Evolutionary conservation across 2,329 filamentous ascomycete genomes (phyloP), one percentile per base, ranked within the genome.

Genomic region (Verticillium isaacii): DNA sequence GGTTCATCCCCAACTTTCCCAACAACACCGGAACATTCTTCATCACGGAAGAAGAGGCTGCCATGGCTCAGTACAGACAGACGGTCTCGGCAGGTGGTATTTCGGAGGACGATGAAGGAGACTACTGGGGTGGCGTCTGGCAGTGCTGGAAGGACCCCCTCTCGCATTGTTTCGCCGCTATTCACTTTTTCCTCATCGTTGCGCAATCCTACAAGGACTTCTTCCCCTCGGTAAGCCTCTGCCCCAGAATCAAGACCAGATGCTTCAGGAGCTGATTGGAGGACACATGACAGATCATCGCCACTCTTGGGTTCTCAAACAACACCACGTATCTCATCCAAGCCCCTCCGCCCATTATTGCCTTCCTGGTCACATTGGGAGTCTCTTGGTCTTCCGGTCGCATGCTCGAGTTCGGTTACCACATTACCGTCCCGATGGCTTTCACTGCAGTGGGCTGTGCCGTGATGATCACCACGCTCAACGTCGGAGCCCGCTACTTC

Each of bases 161-260:
- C 34, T 73, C 75, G 0, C 76, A 74, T 67, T 64, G 73, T 17
- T 78, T 78, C 59, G 72, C 71, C 0, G 61, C 66, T 1, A 75
- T 78, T 52, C 77, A 78, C 57, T 78, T 78, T 8, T 72, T 71
- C 17, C 76, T 81, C 32, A 78, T 82, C n/a, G 72, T 80, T 1
- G 77, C 73, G 0, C 69, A 68, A 62, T 74, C 76, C 0, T 77
- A 76, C 67, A 78, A 78, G 60, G 76, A 76, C 59, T 80, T 79
- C 68, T 76, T 77, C 60, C 78, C 78, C 5, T 78, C 77, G 54
- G 69, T 72, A 9, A 59, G 68, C 56, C 3, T 1, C n/a, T 14
- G 1, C 0, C n/a, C 9, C 34, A n/a, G 23, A 23, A 15, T 39
- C 15, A 15, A 17, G 45, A 19, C 12, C 15, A 3, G 1, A 2